Conservation (phyloP, 2,329 filamentous ascomycete genomes). For the Arthroderma sp. region DNA sequence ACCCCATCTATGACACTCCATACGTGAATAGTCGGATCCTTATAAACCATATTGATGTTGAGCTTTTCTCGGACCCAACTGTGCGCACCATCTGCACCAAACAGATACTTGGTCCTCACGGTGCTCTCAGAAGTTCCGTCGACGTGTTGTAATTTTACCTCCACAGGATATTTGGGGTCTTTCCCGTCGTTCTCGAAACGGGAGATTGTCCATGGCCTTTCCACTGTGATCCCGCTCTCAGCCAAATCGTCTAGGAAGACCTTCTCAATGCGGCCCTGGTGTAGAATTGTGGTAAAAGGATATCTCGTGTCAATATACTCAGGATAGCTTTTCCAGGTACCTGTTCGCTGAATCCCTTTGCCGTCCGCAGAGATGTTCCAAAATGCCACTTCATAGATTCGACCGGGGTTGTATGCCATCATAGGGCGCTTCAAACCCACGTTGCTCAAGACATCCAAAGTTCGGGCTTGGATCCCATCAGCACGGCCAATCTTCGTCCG, state of each 20-base stretch:
- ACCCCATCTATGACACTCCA: slow-evolving; percentile 72
- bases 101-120: slow-evolving; percentile 55
- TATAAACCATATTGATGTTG: slow-evolving; percentile 42
- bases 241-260: slow-evolving; percentile 54
- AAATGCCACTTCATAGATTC: slow-evolving; percentile 61
- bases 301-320: slow-evolving; percentile 58
- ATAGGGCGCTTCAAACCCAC: slow-evolving; percentile 30
- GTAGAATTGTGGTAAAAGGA: slow-evolving; percentile 56
- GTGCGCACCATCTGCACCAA: slow-evolving; percentile 57
- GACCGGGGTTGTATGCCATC: slow-evolving; percentile 50
- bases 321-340: slow-evolving; percentile 75
- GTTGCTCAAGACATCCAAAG: slow-evolving; percentile 31
- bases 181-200: slow-evolving; percentile 52
- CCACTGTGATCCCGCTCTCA: slow-evolving; percentile 43
- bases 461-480: slow-evolving; percentile 32
- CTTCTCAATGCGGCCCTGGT: slow-evolving; percentile 60
- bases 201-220: slow-evolving; percentile 49
- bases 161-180: slow-evolving; percentile 51
- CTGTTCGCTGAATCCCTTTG: slow-evolving; percentile 46
- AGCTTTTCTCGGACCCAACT: slow-evolving; percentile 51
- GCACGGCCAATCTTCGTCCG: slow-evolving; percentile 32
- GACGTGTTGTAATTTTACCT: slow-evolving; percentile 44
- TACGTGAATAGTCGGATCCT: slow-evolving; percentile 57
- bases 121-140: slow-evolving; percentile 24
- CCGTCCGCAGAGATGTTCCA: slow-evolving; percentile 44